phyloP scores from a whole-genome alignment of 2,329 filamentous ascomycete genomes.

The Cladobotryum protrusum region DNA sequence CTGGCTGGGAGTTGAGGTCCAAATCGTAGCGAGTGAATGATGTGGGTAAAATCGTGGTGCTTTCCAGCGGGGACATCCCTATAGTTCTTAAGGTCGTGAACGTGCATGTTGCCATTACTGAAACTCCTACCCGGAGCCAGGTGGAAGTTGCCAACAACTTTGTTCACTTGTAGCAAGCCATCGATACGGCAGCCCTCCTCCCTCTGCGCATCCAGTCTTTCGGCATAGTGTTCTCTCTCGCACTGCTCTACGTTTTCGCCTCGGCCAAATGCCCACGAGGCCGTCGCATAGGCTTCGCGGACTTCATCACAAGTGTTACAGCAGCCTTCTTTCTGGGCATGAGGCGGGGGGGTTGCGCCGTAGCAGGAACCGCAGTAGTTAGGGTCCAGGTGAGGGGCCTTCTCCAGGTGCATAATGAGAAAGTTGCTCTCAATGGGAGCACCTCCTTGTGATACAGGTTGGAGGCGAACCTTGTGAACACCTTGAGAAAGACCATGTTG shows the following conservation, averaged over 20 bases:
- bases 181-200: constrained; percentile 92
- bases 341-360: constrained; percentile 67
- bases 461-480: constrained; percentile 81
- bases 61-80: constrained; percentile 64
- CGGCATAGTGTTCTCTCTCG: constrained; percentile 85
- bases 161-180: constrained; percentile 89
- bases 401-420: constrained; percentile 59
- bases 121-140: constrained; percentile 94
- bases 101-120: constrained; percentile 93
- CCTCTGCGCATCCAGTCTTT: constrained; percentile 80
- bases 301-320: constrained; percentile 98
- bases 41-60: constrained; percentile 82
- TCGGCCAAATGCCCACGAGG: constrained; percentile 89
- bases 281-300: constrained; percentile 81
- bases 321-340: constrained; percentile 74
- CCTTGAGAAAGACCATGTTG: constrained; percentile 92
- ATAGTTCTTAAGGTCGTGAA: constrained; percentile 96
- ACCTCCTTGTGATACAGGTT: constrained; percentile 66
- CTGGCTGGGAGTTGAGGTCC: constrained; percentile 81
- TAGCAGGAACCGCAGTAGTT: constrained; percentile 93
- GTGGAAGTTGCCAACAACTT: constrained; percentile 98
- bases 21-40: constrained; percentile 83
- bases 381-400: constrained; percentile 75
- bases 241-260: constrained; percentile 95
- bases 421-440: constrained; percentile 64